Evolutionary conservation across 148 eudicot species (phyloP), one percentile per base, ranked within the genome.

Genomic region (Rhododendron molle): DNA sequence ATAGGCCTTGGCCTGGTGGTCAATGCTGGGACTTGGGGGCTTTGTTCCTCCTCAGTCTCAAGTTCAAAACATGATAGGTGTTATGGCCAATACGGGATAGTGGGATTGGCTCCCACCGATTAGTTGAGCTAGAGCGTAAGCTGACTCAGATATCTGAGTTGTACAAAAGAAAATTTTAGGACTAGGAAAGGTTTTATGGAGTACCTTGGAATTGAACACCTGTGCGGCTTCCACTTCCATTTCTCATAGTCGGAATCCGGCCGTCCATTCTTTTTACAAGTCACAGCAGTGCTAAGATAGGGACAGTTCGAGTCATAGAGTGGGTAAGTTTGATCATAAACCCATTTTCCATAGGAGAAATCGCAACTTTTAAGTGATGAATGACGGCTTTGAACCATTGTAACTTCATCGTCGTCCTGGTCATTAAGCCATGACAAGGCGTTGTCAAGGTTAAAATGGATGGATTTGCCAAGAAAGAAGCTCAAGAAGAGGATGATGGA

Each of bases 181-280:
- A 14, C 20, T 72, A 72, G 30, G 30, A 72, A 32, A 32, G 6
- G 20, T 16, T 32, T 32, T 72, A 15, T 0, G 13, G 32, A 62
- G 76, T 83, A 95, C 98, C 97, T 95, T 30, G 95, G 97, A 46
- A 93, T 91, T 32, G 92, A 90, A 85, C 98, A 95, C 3, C 81
- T 84, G 85, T 80, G 87, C 32, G 98, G 98, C 89, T 93, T 92
- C 98, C 98, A 95, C 86, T 91, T 93, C 97, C 94, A 94, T 50
- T 93, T 92, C 77, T 93, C 91, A 82, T 92, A 95, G 80, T 91
- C 95, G 50, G 94, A 93, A 89, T 95, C 98, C 3, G 97, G 97
- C 56, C 98, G 88, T 26, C 98, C 98, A 90, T 95, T 95, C 84
- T 91, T 91, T 50, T 82, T 87, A 85, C 98, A 95, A 72, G 91